Conservation (phyloP, 2,329 filamentous ascomycete genomes). For the Calonectria hongkongensis region DNA sequence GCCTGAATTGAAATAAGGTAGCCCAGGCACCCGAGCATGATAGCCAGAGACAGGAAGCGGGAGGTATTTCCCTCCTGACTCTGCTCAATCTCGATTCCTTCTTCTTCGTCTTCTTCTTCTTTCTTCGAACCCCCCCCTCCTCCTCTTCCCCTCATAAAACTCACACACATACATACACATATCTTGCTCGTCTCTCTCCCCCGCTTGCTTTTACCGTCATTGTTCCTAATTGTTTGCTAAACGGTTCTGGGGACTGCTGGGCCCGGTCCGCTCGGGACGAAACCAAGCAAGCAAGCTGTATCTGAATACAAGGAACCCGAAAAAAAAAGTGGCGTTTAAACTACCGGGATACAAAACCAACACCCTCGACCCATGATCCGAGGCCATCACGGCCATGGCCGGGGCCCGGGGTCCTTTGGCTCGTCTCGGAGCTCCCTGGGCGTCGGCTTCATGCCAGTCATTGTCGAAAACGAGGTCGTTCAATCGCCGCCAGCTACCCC, state of each 20-base stretch:
- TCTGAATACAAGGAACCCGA: background rate
- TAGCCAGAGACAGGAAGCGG: constrained; percentile 6
- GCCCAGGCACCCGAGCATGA: constrained; percentile 13
- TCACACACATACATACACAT: background rate
- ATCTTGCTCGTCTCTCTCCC: background rate
- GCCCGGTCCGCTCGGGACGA: constrained; percentile 9
- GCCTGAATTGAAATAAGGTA: constrained; percentile 21
- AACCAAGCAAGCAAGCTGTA: background rate
- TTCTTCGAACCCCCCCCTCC: no score
- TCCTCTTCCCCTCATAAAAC: background rate
- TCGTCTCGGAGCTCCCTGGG: constrained; percentile 54
- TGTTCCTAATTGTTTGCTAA: background rate
- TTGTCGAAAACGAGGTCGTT: constrained; percentile 60
- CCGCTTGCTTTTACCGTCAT: background rate
- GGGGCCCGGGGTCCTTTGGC: constrained; percentile 40
- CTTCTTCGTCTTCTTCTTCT: background rate
- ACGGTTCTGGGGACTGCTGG: background rate
- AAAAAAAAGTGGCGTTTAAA: background rate
- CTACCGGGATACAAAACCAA: background rate
- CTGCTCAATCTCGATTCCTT: background rate
- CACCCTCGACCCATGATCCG: constrained; percentile 42
- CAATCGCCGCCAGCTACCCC: constrained; percentile 41
- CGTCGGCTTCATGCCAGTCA: constrained; percentile 60
- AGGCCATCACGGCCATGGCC: constrained; percentile 47
- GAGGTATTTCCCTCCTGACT: constrained; percentile 22